phyloP scores from a whole-genome alignment of 331 rosid species.

The Pyrus hybrid region DNA sequence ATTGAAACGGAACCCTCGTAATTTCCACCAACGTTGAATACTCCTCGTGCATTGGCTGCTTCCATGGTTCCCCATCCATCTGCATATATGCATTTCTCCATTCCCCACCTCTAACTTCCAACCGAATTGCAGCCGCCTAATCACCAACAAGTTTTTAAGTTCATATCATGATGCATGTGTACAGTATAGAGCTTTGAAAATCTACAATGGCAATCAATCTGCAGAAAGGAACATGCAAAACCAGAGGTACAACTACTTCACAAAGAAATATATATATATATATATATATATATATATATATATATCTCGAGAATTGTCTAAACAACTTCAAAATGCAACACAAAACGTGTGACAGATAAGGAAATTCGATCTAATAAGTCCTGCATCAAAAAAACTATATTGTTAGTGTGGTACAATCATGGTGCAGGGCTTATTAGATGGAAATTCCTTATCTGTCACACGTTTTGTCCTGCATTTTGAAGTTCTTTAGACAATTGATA shows the following conservation, averaged over 20 bases:
- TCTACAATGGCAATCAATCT: background rate
- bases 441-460: too few relatives aligned
- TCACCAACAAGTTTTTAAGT: background rate
- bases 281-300: too few relatives aligned
- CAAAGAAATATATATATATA: too few relatives aligned
- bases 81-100: conserved; percentile 79
- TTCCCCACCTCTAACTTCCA: conserved; percentile 89
- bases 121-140: conserved; percentile 84
- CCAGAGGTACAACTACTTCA: background rate
- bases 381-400: too few relatives aligned
- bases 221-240: background rate
- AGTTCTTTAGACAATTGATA: too few relatives aligned
- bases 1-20: conserved; percentile 54
- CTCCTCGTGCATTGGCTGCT: conserved; percentile 68
- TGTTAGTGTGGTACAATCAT: too few relatives aligned
- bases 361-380: background rate
- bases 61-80: conserved; percentile 99
- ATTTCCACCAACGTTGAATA: conserved; percentile 68
- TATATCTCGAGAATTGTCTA: too few relatives aligned
- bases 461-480: too few relatives aligned
- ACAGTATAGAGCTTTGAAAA: background rate
- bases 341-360: background rate
- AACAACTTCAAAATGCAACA: background rate
- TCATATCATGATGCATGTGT: background rate
- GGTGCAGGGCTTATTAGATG: too few relatives aligned